Evolutionary conservation across 2,329 filamentous ascomycete genomes (phyloP).

Genomic region (Aspergillus latus): DNA sequence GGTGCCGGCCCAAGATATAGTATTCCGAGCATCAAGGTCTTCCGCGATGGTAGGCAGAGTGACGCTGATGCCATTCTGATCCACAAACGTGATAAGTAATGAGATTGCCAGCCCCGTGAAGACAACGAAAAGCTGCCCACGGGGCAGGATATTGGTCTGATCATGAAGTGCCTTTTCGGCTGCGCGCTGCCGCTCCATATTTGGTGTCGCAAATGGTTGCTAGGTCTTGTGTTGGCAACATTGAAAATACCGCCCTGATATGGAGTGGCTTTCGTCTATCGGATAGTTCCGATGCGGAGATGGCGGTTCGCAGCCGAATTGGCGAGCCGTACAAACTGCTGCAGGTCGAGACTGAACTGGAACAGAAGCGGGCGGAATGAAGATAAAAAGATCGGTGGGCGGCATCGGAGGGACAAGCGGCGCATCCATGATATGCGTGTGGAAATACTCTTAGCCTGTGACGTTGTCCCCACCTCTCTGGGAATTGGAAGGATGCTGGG

Average conservation of each 20-base stretch:
- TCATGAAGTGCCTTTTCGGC: slow-evolving; percentile 53
- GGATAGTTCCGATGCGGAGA: not conserved
- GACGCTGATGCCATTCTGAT: slow-evolving; percentile 58
- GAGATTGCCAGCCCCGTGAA: slow-evolving; percentile 55
- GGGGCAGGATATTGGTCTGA: slow-evolving; percentile 60
- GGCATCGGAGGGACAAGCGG: not conserved
- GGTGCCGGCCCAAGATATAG: slow-evolving; percentile 70
- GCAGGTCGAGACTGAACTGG: too few relatives aligned
- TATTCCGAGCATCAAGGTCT: slow-evolving; percentile 46
- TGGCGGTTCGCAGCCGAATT: not conserved
- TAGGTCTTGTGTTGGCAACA: not conserved
- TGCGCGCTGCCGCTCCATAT: slow-evolving; percentile 36
- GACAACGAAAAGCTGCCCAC: slow-evolving; percentile 47
- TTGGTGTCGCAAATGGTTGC: not conserved
- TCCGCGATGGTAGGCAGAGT: slow-evolving; percentile 55
- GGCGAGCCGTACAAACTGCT: not conserved
- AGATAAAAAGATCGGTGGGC: not conserved
- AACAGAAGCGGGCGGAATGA: not conserved
- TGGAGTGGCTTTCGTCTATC: not conserved
- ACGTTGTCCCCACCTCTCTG: not conserved
- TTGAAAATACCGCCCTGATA: not conserved
- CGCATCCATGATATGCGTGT: not conserved
- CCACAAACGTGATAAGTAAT: slow-evolving; percentile 57
- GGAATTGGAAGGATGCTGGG: not conserved
- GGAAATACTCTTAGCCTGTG: slow-evolving; percentile 1